Conservation (phyloP, 495 filamentous ascomycete species). For the Aspergillus affinis region DNA sequence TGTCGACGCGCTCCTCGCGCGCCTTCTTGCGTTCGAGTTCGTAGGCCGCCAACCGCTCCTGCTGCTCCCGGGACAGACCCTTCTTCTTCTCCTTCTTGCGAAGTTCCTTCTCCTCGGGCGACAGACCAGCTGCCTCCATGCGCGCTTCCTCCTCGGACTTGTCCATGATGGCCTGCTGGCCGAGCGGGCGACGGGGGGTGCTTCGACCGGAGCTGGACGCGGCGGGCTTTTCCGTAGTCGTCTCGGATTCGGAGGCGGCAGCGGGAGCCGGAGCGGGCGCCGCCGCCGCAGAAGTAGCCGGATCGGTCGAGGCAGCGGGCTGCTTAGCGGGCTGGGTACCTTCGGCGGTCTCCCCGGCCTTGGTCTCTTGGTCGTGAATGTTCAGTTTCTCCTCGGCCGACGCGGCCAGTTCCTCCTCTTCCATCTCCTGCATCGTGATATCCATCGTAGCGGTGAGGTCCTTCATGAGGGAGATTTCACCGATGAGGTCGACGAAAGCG, state of each 20-base stretch:
- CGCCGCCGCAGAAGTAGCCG: constrained; percentile 26
- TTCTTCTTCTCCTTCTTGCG: constrained; percentile 87
- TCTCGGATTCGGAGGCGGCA: constrained; percentile 17
- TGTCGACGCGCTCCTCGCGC: constrained; percentile 88
- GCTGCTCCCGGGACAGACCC: constrained; percentile 81
- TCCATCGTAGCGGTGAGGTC: constrained; percentile 89
- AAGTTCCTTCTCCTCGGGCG: constrained; percentile 74
- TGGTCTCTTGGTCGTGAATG: constrained; percentile 44
- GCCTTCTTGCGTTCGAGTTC: constrained; percentile 81
- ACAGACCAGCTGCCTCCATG: constrained; percentile 65
- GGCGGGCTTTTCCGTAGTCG: constrained; percentile 15
- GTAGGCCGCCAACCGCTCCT: constrained; percentile 82
- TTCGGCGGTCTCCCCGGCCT: constrained; percentile 28
- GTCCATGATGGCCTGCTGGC: constrained; percentile 84
- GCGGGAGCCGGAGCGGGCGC: constrained; percentile 25
- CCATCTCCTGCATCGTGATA: constrained; percentile 74
- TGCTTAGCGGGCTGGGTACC: constrained; percentile 28
- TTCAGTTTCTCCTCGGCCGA: constrained; percentile 51
- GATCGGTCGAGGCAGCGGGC: constrained; percentile 12
- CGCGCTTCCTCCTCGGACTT: constrained; percentile 83
- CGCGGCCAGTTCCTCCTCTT: constrained; percentile 61
- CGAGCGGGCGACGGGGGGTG: constrained; percentile 65
- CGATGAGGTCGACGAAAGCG: constrained; percentile 88
- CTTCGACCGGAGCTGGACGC: constrained; percentile 56
- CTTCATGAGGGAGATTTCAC: constrained; percentile 90